These are phyloP conservation scores for Diphasiastrum complanatum DNA, from an alignment of 83 land plant species.

Conservation along the genomic window DNA sequence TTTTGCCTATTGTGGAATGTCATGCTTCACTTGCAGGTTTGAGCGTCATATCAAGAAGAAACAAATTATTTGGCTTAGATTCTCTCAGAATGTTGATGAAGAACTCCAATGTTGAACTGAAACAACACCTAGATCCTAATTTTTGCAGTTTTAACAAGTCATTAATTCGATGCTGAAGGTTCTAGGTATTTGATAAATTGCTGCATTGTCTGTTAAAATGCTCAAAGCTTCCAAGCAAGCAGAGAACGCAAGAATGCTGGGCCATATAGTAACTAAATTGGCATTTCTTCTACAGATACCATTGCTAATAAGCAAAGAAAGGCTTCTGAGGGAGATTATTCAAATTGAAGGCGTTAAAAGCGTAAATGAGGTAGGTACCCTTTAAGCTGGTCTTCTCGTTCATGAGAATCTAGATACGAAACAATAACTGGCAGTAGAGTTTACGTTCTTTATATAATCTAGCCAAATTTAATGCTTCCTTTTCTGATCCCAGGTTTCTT, in stretches of 20 bases:
- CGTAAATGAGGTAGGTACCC: not conserved
- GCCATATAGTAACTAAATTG: not conserved
- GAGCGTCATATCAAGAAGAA: not conserved
- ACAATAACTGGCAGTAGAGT: no score
- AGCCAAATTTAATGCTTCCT: no score
- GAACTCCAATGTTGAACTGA: not conserved
- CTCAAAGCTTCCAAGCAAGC: no score
- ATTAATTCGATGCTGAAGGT: no score
- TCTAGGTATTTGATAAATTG: no score
- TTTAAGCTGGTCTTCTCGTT: no score
- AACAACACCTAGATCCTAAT: no score
- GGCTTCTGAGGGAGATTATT: conserved; percentile 6
- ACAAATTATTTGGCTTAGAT: not conserved
- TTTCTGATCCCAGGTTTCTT: not conserved
- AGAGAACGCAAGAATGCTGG: no score
- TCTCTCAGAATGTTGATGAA: not conserved
- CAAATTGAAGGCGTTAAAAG: conserved; percentile 4
- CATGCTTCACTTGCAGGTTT: conserved; percentile 73
- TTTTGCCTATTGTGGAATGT: conserved; percentile 67
- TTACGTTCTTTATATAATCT: no score
- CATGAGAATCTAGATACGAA: no score
- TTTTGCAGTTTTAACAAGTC: no score
- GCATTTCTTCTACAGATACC: conserved; percentile 15
- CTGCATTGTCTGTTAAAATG: no score
- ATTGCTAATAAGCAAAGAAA: conserved; percentile 7